Base-by-base conservation (phyloP, 2,329 filamentous ascomycete genomes). In the Cladosporium sp. region DNA sequence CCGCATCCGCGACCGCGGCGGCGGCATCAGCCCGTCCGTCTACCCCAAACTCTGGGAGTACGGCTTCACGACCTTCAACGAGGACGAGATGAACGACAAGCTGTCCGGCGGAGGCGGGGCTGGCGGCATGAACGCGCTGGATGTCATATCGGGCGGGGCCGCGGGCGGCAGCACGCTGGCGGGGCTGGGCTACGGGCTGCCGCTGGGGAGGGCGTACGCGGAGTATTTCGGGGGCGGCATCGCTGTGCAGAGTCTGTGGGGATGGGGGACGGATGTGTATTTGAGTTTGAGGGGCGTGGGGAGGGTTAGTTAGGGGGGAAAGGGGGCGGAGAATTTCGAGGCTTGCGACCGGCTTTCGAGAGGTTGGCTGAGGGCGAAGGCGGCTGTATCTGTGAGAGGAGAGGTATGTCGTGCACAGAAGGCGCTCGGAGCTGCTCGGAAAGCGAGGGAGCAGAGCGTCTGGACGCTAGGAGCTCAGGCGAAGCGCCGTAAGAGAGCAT, bases 151-250 rank as follows among this genome's bases (percentile, higher is more conserved):
- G 1, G 80, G 80, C 1, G 82, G 83, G 31, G 85, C 83, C 51
- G 83, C 81, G 0, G 87, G 88, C 48, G 80, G 86, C 66, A 92
- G 87, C 42, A 95, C 70, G 53, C 64, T 98, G 55, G 93, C 93
- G 0, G 93, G 93, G 0, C 71, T 98, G 45, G 93, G 93, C 1
- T 98, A 98, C 67, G 93, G 93, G 7, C 68, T 98, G 57, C 93
- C 93, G 1, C 72, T 98, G 18, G 90, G 90, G 49, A 80, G 93
- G 56, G 92, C 93, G 0, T 98, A 98, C 66, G 93, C 93, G 0
- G 92, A 98, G 74, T 98, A 97, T 64, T 98, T 98, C 75, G 93
- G 93, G 2, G 93, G 93, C 0, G 91, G 91, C 2, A 93, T 98
- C 54, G 85, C 85, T 4, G 85, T 98, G n/a, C 92, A 98, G 77